Evolutionary conservation across 805 yeast species (phyloP).

Genomic region (Pachysolen tannophilus): DNA sequence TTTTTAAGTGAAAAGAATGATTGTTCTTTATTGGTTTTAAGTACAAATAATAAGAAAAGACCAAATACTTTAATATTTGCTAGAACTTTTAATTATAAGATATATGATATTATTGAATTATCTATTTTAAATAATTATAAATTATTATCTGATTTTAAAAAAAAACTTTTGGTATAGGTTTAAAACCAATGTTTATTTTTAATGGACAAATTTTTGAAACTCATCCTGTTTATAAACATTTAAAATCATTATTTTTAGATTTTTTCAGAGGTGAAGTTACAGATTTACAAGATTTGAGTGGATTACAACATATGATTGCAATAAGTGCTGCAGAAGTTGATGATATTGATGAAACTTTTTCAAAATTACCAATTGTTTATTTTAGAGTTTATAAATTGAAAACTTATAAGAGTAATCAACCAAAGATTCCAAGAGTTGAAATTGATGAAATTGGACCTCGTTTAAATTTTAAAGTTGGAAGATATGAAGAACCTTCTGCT

Average conservation of each 20-base stretch:
- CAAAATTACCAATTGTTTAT: conserved; percentile 66
- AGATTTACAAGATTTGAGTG: conserved; percentile 85
- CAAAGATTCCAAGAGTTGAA: conserved; percentile 90
- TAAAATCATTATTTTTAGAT: conserved; percentile 85
- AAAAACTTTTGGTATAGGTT: conserved; percentile 78
- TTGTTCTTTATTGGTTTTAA: conserved; percentile 71
- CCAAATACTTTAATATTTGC: conserved; percentile 85
- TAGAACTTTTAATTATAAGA: conserved; percentile 82
- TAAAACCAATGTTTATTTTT: conserved; percentile 91
- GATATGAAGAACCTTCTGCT: conserved; percentile 73
- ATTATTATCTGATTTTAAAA: conserved; percentile 72
- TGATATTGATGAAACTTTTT: conserved; percentile 58
- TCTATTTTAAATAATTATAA: conserved; percentile 62
- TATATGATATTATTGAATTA: conserved; percentile 92
- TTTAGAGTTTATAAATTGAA: conserved; percentile 88
- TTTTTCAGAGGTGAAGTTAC: conserved; percentile 82
- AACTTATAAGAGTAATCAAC: conserved; percentile 68
- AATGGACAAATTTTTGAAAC: conserved; percentile 88
- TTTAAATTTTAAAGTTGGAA: conserved; percentile 85
- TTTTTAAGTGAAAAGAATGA: conserved; percentile 95
- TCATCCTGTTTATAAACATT: conserved; percentile 77
- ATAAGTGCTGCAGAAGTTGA: conserved; percentile 69
- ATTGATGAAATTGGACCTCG: conserved; percentile 94
- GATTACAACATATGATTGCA: conserved; percentile 85
- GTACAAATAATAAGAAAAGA: conserved; percentile 81